Percentiles rank a stretch among this genome's conserved stretches.
These are phyloP conservation scores for Cavenderia fasciculata DNA, from an alignment of 78 protist genomes.

Conservation along the genomic window DNA sequence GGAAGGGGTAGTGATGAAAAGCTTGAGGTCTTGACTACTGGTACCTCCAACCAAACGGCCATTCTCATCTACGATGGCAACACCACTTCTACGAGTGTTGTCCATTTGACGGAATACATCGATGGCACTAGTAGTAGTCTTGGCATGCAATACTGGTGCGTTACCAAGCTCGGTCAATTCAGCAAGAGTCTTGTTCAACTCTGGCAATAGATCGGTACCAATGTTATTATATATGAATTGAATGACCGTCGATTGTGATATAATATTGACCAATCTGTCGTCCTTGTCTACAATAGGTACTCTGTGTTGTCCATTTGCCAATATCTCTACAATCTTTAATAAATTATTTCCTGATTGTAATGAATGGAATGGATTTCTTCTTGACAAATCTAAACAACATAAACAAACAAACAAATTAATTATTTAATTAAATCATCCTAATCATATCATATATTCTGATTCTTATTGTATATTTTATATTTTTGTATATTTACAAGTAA, in stretches of 20 bases:
- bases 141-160: slow-evolving; percentile 4
- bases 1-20: slow-evolving; percentile 15
- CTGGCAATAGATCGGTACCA: neutral
- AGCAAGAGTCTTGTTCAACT: neutral
- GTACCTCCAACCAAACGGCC: slow-evolving; percentile 16
- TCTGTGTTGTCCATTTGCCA: slow-evolving; percentile 24
- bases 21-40: slow-evolving; percentile 41
- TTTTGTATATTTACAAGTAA: too few species aligned
- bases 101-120: slow-evolving; percentile 61
- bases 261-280: neutral
- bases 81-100: slow-evolving; percentile 31
- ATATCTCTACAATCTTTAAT: slow-evolving; percentile 6
- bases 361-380: slow-evolving; percentile 43
- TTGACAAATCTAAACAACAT: slow-evolving; percentile 21
- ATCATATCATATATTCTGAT: neutral
- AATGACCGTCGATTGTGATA: slow-evolving; percentile 42
- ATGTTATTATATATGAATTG: slow-evolving; percentile 22
- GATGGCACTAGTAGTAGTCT: slow-evolving; percentile 2
- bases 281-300: slow-evolving; percentile 21
- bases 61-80: slow-evolving; percentile 40
- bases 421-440: neutral
- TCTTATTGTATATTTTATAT: too few species aligned
- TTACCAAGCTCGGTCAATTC: neutral
- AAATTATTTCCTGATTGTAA: neutral
- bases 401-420: neutral